Evolutionary conservation across 306 rosid species (phyloP), one percentile per base, ranked within the genome.

Genomic region (Adenanthera pavonina): DNA sequence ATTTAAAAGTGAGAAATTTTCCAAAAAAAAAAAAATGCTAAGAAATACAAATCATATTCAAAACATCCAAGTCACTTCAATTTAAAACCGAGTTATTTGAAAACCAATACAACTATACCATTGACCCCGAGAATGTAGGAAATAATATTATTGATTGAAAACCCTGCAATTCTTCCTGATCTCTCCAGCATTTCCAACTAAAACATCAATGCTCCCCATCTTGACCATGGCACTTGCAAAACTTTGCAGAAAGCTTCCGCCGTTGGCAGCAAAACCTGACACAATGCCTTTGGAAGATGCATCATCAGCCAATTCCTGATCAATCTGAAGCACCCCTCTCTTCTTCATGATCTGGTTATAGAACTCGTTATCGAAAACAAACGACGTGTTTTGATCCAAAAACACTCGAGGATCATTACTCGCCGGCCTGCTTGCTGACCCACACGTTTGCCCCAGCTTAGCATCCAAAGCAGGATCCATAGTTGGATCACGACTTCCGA

Each of bases 321-420:
- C 95, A 13, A 89, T 47, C 17, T 67, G 60, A 71, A 91, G 65
- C 5, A 91, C 35, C 8, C 91, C 91, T 84, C 78, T 91, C 38
- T 51, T 84, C 8, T 16, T 4, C 8, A 20, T 25, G 4, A 89
- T 65, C 61, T 88, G 84, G 0, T 64, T 83, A 12, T 85, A 92
- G 57, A 64, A 90, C 73, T 72, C 44, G 17, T 84, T 87, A 20
- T 92, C 92, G 6, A 92, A 86, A 0, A 59, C 80, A 9, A 72
- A 57, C 0, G 90, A 17, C 0, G 97, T 86, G 12, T 65, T 81
- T 2, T 89, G 94, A 69, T 92, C 97, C 91, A 90, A 83, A 75
- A 89, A 84, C 6, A 73, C 44, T 0, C 11, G 40, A 1, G 89
- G 77, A 8, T 81, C n/a, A 25, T 33, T 47, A 7, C 0, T 7